Base-by-base conservation (phyloP, 495 filamentous ascomycete species). In the Aspergillus nidulans region DNA sequence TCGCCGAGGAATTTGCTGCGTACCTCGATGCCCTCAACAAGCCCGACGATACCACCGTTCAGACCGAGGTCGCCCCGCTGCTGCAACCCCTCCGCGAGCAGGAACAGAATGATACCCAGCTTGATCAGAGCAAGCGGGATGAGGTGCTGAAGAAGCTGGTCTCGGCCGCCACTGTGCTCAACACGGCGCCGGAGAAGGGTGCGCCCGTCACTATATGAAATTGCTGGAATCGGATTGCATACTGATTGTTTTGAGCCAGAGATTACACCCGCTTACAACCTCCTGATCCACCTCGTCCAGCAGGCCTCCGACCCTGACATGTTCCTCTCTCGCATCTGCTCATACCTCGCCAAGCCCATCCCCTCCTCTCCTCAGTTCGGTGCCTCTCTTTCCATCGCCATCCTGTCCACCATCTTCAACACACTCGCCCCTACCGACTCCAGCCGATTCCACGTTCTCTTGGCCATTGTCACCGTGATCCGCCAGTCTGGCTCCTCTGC, bases 391-490 rank as follows among this genome's bases (percentile, higher is more conserved):
- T 85, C 90, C 49, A 86, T 96, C 60, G 87, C 86, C 56, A 87
- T 91, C 52, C 84, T 99, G 57, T 91, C 89, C 65, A 96, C 91
- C 53, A 81, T 99, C 71, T 99, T 97, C 87, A 99, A 99, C 77
- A 89, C 95, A 48, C 84, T 97, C 50, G 77, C 83, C 41, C 66
- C 82, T 40, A 74, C 80, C 56, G 88, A 90, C 67, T 86, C 88
- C 9, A 80, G 86, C 63, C 86, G 92, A 26, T 97, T 87, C 79
- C 85, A 95, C 62, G 89, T 97, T 57, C 85, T 97, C 64, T 76
- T 91, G 71, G 83, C 89, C 60, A 88, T 96, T 58, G 66, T 96
- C 24, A 81, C 83, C 57, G 85, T 95, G 54, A 83, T 97, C 69
- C 85, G 88, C 61, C 72, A 80, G 49, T 75, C 85, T 61, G 81